Percentiles rank a stretch among this genome's conserved stretches.
These are phyloP conservation scores for Nissolia schottii DNA, from an alignment of 306 rosid genomes.

Conservation along the genomic window DNA sequence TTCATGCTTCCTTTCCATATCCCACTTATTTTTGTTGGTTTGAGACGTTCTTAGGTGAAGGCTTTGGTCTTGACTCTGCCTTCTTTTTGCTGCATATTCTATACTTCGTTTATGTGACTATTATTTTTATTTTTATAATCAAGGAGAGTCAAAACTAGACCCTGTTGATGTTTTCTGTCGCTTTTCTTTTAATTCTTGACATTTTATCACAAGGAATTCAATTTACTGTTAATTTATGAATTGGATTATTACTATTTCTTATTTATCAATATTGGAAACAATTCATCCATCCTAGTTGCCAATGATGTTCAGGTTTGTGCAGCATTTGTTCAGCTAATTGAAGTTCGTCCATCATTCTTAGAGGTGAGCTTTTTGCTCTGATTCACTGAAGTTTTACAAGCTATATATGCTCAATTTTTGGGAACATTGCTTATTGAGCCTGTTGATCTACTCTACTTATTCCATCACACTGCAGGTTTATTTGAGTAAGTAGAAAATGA, in stretches of 20 bases:
- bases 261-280: slow-evolving; percentile 21
- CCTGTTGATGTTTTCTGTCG: neutral
- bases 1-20: slow-evolving; percentile 2
- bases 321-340: slow-evolving; percentile 96
- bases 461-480: slow-evolving; percentile 4
- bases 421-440: slow-evolving; percentile 6
- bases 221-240: neutral
- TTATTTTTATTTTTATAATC: neutral
- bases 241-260: slow-evolving; percentile 1
- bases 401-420: neutral
- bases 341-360: slow-evolving; percentile 87
- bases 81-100: neutral
- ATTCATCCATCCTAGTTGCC: slow-evolving; percentile 25
- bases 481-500: neutral
- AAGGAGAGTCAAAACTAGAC: neutral
- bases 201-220: neutral
- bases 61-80: neutral
- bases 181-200: neutral
- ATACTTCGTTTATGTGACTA: neutral
- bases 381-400: neutral
- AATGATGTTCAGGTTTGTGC: slow-evolving; percentile 74
- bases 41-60: slow-evolving; percentile 12
- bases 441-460: neutral
- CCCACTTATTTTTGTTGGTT: slow-evolving; percentile 9
- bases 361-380: slow-evolving; percentile 56